Evolutionary conservation across 257 asterid species (phyloP).

Genomic region (Prunella vulgaris): DNA sequence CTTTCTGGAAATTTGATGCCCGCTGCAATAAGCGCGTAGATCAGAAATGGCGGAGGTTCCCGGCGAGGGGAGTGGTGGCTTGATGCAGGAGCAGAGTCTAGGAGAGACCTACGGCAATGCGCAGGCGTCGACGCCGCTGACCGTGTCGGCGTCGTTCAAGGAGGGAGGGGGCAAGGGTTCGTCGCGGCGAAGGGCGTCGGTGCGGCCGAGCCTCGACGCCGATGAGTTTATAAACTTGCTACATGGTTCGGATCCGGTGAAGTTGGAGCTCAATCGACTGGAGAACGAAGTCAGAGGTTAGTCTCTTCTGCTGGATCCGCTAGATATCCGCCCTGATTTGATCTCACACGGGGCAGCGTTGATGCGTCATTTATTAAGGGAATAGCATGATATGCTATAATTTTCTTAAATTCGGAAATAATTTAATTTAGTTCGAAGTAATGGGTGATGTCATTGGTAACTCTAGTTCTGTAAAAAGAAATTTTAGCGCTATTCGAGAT

Average conservation of each 20-base stretch:
- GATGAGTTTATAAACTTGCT: constrained; percentile 88
- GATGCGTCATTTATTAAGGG: constrained; percentile 13
- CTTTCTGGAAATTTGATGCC: constrained; percentile 36
- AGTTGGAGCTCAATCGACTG: constrained; percentile 95
- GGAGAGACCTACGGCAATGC: constrained; percentile 59
- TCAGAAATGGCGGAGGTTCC: constrained; percentile 86
- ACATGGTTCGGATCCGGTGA: constrained; percentile 99
- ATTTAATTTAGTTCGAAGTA: not conserved
- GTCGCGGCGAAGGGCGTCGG: constrained; percentile 73
- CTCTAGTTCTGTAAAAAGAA: constrained; percentile 14
- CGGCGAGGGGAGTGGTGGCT: constrained; percentile 59
- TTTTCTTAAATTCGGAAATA: not conserved
- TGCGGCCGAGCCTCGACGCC: constrained; percentile 87
- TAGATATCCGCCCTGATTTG: constrained; percentile 38
- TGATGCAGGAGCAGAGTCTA: constrained; percentile 43
- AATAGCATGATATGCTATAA: not conserved
- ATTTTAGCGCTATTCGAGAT: not conserved
- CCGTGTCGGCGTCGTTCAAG: constrained; percentile 76
- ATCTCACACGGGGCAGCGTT: constrained; percentile 26
- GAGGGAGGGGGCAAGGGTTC: constrained; percentile 61
- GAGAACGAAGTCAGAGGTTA: constrained; percentile 98
- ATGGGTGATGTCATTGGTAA: constrained; percentile 7
- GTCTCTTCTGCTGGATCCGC: constrained; percentile 71
- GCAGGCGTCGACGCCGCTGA: constrained; percentile 47
- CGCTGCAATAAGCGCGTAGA: constrained; percentile 39